phyloP scores from a whole-genome alignment of 2,329 filamentous ascomycete species.

The Calonectria leucothoes region DNA sequence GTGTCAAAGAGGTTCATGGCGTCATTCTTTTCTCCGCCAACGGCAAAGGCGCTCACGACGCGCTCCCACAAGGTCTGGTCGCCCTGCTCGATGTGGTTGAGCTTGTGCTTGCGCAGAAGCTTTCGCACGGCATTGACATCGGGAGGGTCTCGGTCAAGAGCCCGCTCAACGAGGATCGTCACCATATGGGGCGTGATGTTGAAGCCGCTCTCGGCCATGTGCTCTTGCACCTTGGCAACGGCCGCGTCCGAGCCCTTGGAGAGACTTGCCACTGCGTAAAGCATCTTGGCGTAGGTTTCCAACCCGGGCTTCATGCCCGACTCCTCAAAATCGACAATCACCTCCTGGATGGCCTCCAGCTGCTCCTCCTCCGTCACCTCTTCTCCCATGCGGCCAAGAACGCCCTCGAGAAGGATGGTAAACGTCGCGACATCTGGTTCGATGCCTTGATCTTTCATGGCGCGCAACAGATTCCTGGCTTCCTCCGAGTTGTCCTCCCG shows the following conservation, averaged over 20 bases:
- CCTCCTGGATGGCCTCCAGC: slow-evolving; percentile 59
- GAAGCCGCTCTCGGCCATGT: slow-evolving; percentile 68
- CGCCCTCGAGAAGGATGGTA: slow-evolving; percentile 75
- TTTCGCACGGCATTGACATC: slow-evolving; percentile 69
- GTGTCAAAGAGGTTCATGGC: slow-evolving; percentile 63
- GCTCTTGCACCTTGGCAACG: slow-evolving; percentile 69
- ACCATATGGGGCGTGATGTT: slow-evolving; percentile 74
- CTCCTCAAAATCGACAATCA: slow-evolving; percentile 69
- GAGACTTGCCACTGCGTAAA: slow-evolving; percentile 61
- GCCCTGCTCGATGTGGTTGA: slow-evolving; percentile 47
- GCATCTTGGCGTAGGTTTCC: slow-evolving; percentile 76
- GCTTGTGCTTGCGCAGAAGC: slow-evolving; percentile 69
- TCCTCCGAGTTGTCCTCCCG: slow-evolving; percentile 59
- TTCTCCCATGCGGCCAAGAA: slow-evolving; percentile 55
- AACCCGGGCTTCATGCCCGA: slow-evolving; percentile 69
- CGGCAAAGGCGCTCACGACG: slow-evolving; percentile 74
- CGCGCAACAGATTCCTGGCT: slow-evolving; percentile 63
- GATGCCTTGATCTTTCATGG: slow-evolving; percentile 69
- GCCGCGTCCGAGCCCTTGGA: slow-evolving; percentile 56
- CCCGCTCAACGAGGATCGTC: slow-evolving; percentile 78
- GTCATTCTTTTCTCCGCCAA: slow-evolving; percentile 59
- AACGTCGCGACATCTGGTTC: slow-evolving; percentile 76
- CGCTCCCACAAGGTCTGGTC: slow-evolving; percentile 79
- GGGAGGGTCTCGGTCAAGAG: slow-evolving; percentile 69
- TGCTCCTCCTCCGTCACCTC: slow-evolving; percentile 60